Conservation (phyloP, 176 grass and related monocot genomes). For the Oryza meyeriana region DNA sequence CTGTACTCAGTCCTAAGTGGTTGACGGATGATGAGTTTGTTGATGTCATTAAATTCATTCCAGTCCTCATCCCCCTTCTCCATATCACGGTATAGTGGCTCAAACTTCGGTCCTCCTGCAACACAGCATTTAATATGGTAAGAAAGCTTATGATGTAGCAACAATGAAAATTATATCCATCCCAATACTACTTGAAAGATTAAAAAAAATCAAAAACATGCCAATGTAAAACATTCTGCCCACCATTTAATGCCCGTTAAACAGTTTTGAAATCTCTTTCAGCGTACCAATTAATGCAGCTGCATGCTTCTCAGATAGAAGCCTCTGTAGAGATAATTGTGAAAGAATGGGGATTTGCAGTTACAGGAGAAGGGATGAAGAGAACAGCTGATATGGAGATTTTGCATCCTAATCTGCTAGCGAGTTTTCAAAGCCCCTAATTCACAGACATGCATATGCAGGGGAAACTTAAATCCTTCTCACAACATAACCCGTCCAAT, state of each 20-base stretch:
- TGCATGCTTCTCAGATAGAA: neutral
- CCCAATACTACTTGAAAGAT: neutral
- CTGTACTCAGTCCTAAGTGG: slow-evolving; percentile 96
- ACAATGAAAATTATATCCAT: neutral
- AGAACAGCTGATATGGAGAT: neutral
- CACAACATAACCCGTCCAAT: neutral
- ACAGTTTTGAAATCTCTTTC: neutral
- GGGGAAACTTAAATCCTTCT: neutral
- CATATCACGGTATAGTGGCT: slow-evolving; percentile 97
- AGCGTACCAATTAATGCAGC: neutral
- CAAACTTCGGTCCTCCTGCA: slow-evolving; percentile 92
- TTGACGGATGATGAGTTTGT: slow-evolving; percentile 97
- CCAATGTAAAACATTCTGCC: neutral
- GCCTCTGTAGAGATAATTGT: neutral
- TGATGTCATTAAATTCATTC: slow-evolving; percentile 99
- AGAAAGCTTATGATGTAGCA: neutral
- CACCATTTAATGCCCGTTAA: neutral
- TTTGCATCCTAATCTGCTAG: neutral
- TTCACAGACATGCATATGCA: neutral
- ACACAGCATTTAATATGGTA: slow-evolving; percentile 2
- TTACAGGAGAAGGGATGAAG: neutral
- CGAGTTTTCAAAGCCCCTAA: neutral
- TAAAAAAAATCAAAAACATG: neutral
- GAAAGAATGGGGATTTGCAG: neutral
- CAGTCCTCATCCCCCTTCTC: slow-evolving; percentile 99